Base-by-base conservation (phyloP, 305 asterid species). In the Stenogyne calaminthoides region DNA sequence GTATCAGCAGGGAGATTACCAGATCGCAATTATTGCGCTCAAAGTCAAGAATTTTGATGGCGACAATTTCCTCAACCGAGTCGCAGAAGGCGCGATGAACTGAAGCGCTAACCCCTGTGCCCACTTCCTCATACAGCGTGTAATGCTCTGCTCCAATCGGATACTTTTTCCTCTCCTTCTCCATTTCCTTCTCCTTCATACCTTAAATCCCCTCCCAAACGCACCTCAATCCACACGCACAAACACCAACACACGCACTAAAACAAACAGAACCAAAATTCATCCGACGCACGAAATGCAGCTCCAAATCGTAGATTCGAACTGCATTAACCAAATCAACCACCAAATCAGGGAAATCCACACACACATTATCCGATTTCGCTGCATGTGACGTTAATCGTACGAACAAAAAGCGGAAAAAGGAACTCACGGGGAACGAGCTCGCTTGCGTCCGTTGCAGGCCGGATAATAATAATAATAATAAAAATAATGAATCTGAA, bases 131-230 rank as follows among this genome's bases (percentile, higher is more conserved):
- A 47, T 72, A 85, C 79, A 91, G 74, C 3, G 87, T 81, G 74
- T 94, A 94, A 80, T 87, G 80, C 83, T 94, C 97, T 20, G 91
- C 91, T 52, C 97, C 96, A 46, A 92, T 88, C 67, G 98, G 99
- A 76, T 91, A 92, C 88, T 88, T 88, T 86, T 83, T 94, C 86
- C 80, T 90, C 78, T 92, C 97, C 89, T 82, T 87, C 71, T 69
- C 87, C 88, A 82, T 80, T 47, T 36, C 64, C 68, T 68, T 67
- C 69, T 36, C 64, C 68, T 68, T 67, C 70, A 59, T 51, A 58
- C 68, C 68, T 74, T 73, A 81, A 81, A 71, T 32, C 46, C 39
- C 47, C 72, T 27, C 58, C 54, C 46, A 75, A 51, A 59, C n/a
- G 34, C 6, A 14, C 49, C 42, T 27, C 27, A 58, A 16, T 37